Base-by-base conservation (phyloP, 164 flowering plant genomes). In the Chimonanthus salicifolius region DNA sequence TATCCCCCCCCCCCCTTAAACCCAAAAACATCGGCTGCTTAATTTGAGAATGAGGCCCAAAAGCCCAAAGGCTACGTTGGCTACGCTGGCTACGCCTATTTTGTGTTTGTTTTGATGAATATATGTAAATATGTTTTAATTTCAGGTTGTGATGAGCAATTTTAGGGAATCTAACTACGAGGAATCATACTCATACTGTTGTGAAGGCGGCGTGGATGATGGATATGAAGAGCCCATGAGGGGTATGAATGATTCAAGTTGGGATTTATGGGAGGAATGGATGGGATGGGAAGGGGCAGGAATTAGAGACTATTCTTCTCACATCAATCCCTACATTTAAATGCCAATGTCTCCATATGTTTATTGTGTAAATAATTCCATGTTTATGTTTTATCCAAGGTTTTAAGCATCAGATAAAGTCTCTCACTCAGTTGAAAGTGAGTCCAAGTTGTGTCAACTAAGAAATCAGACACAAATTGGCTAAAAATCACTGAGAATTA, bases 271-370 rank as follows among this genome's bases (percentile, higher is more conserved):
- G 94, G 98, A 94, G 64, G 96, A 90, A 68, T 94, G 97, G 96
- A 92, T 89, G 94, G 98, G 98, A 58, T 92, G 97, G 96, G 98
- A 94, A 84, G 97, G 98, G n/a, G 98, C 92, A 5, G 90, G 96
- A 5, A 88, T 90, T 48, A 81, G 90, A 0, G 93, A 90, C 66
- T 92, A 92, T 72, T 62, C 94, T 0, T 91, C 97, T 5, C 97
- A 94, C 64, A 80, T 91, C 62, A 91, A 90, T 66, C 98, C 98
- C 10, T 91, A 87, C 78, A 87, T 91, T n/a, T 85, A 70, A 75
- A 33, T 20, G 45, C 21, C 11, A 63, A 63, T 18, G 44, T 33
- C 44, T 63, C 43, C 1, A 54, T 16, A 8, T 54, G 10, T 54
- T 54, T 33, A 33, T 33, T 33, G 33, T 54, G 60, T 54, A 54